A percentile compares a stretch with the other conserved stretches of the same genome.
Evolutionary conservation across 2,329 filamentous ascomycete species (phyloP).

Genomic region (Septoria linicola): DNA sequence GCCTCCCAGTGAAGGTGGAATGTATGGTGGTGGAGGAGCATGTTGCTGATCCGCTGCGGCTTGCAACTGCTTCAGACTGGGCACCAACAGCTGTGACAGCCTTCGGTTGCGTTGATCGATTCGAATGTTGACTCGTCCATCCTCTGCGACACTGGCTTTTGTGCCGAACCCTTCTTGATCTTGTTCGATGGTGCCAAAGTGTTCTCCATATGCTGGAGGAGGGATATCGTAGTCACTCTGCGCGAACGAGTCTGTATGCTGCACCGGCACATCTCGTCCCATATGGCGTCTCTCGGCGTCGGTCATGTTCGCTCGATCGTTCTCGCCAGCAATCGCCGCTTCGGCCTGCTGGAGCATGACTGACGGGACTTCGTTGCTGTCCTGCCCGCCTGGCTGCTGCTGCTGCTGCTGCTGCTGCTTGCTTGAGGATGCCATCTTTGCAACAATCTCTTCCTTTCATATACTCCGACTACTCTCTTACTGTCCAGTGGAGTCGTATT

Average conservation of each 20-base stretch:
- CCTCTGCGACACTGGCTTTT: constrained; percentile 50
- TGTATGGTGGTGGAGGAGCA: constrained; percentile 62
- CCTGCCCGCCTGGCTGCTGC: constrained; percentile 2
- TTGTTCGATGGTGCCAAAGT: constrained; percentile 40
- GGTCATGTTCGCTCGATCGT: constrained; percentile 17
- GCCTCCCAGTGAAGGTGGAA: constrained; percentile 70
- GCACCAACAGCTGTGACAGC: constrained; percentile 66
- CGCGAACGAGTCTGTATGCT: constrained; percentile 12
- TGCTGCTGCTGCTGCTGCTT: no score
- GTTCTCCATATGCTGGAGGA: constrained; percentile 43
- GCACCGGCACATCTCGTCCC: constrained; percentile 30
- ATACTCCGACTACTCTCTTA: background rate
- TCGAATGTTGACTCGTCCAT: constrained; percentile 76
- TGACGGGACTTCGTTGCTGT: constrained; percentile 21
- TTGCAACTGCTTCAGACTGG: constrained; percentile 60
- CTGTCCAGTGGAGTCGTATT: constrained; percentile 1
- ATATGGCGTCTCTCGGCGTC: constrained; percentile 27
- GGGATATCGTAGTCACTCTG: constrained; percentile 32
- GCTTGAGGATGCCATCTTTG: constrained; percentile 14
- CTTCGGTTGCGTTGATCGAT: constrained; percentile 69
- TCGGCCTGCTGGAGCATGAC: constrained; percentile 34
- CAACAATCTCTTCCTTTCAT: no score
- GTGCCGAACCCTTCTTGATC: constrained; percentile 43
- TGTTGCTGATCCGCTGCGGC: constrained; percentile 49
- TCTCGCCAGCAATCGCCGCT: constrained; percentile 29